phyloP scores from a whole-genome alignment of 768 basidiomycete genomes.

The Tylopilus sp. region DNA sequence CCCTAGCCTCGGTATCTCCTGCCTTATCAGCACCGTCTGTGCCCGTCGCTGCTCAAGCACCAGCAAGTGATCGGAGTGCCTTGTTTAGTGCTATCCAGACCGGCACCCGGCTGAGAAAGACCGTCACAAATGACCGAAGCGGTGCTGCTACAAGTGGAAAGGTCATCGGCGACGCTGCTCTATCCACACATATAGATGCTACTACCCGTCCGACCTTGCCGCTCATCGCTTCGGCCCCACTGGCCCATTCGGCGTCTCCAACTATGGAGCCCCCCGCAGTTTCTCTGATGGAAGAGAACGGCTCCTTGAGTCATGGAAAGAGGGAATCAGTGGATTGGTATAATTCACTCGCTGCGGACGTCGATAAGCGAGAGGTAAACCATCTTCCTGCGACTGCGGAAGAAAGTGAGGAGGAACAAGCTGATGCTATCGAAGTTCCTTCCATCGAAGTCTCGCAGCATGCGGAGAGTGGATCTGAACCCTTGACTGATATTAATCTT shows the following conservation, averaged over 20 bases:
- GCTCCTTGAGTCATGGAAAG: constrained; percentile 39
- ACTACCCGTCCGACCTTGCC: constrained; percentile 40
- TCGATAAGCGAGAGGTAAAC: constrained; percentile 45
- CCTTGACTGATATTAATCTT: constrained; percentile 72
- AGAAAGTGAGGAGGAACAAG: constrained; percentile 57
- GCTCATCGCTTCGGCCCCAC: background rate
- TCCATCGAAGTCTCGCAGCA: constrained; percentile 55
- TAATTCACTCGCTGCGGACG: constrained; percentile 68
- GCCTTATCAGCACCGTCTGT: constrained; percentile 17
- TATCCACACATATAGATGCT: constrained; percentile 64
- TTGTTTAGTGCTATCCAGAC: constrained; percentile 78
- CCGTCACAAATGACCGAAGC: constrained; percentile 83
- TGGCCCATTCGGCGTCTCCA: background rate
- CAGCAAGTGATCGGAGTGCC: constrained; percentile 55
- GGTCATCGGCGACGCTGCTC: constrained; percentile 72
- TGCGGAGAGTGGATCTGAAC: constrained; percentile 42
- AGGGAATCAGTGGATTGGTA: constrained; percentile 92
- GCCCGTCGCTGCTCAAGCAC: constrained; percentile 35
- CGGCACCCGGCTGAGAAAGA: constrained; percentile 66
- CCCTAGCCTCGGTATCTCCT: constrained; percentile 36
- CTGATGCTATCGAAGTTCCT: constrained; percentile 37
- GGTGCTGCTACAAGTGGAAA: constrained; percentile 63
- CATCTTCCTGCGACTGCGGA: constrained; percentile 52
- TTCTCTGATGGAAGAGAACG: constrained; percentile 12
- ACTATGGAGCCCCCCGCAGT: constrained; percentile 13